Evolutionary conservation across 306 rosid genomes (phyloP).

Genomic region (Heteromeles arbutifolia): DNA sequence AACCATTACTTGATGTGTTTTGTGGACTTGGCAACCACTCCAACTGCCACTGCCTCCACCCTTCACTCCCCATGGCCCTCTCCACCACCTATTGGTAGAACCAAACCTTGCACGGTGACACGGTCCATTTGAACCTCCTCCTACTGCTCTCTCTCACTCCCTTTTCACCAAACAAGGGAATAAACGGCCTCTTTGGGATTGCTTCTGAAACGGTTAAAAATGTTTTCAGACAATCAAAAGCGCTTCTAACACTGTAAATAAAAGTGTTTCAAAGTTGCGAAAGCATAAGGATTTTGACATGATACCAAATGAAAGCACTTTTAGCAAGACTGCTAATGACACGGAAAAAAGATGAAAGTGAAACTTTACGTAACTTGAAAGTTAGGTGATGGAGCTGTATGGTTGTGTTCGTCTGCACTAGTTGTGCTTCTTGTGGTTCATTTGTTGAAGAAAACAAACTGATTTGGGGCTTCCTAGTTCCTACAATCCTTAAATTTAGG

Average conservation of each 20-base stretch:
- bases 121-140: background rate
- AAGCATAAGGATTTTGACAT: background rate
- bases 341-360: background rate
- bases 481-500: background rate
- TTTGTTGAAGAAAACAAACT: slow-evolving; percentile 1
- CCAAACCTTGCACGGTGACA: background rate
- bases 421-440: background rate
- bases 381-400: background rate
- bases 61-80: background rate
- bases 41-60: slow-evolving; percentile 9
- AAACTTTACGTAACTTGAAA: background rate
- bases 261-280: no score
- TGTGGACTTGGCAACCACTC: background rate
- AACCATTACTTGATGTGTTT: background rate
- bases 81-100: background rate
- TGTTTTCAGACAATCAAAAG: no score
- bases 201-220: no score
- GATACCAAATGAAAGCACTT: no score
- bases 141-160: background rate
- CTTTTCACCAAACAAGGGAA: background rate
- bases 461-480: background rate
- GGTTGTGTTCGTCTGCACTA: background rate
- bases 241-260: no score
- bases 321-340: background rate
- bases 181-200: background rate